A percentile compares a stretch with the other conserved stretches of the same genome.
These are phyloP conservation scores for Galium porrigens DNA, from an alignment of 305 asterid species.

Conservation along the genomic window DNA sequence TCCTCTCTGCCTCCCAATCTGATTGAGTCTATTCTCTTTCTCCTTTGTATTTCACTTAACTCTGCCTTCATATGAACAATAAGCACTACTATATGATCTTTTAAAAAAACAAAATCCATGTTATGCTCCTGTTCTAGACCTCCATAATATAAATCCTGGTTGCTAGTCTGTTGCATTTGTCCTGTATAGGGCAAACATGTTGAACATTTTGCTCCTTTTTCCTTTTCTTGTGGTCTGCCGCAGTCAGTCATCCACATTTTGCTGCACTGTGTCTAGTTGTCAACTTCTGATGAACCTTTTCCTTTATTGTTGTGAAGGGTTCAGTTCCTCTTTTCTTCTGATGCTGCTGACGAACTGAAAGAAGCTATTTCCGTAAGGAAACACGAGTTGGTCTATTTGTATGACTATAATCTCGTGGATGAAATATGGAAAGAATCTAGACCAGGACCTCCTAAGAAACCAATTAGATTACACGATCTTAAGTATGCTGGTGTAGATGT, in stretches of 20 bases:
- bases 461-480: conserved; percentile 62
- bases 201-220: too few relatives aligned
- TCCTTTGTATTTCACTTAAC: too few relatives aligned
- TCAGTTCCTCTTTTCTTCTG: conserved; percentile 92
- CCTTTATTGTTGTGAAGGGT: conserved; percentile 60
- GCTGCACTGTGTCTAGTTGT: not conserved
- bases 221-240: too few relatives aligned
- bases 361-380: conserved; percentile 57
- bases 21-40: not conserved
- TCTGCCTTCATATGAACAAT: too few relatives aligned
- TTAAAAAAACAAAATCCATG: too few relatives aligned
- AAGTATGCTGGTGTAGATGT: conserved; percentile 81
- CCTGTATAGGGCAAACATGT: too few relatives aligned
- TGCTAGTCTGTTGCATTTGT: too few relatives aligned
- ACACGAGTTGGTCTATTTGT: conserved; percentile 73
- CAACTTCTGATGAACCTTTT: conserved; percentile 40
- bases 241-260: not conserved
- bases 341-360: conserved; percentile 85
- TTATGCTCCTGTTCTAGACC: too few relatives aligned
- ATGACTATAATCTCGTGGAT: conserved; percentile 78
- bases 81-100: too few relatives aligned
- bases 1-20: conserved; percentile 5
- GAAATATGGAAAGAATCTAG: conserved; percentile 82
- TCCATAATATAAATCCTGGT: too few relatives aligned
- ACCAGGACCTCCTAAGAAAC: conserved; percentile 56